A percentile compares a stretch with the other conserved stretches of the same genome.
Evolutionary conservation across 2,329 filamentous ascomycete species (phyloP).

Genomic region (Juglanconis sp.): DNA sequence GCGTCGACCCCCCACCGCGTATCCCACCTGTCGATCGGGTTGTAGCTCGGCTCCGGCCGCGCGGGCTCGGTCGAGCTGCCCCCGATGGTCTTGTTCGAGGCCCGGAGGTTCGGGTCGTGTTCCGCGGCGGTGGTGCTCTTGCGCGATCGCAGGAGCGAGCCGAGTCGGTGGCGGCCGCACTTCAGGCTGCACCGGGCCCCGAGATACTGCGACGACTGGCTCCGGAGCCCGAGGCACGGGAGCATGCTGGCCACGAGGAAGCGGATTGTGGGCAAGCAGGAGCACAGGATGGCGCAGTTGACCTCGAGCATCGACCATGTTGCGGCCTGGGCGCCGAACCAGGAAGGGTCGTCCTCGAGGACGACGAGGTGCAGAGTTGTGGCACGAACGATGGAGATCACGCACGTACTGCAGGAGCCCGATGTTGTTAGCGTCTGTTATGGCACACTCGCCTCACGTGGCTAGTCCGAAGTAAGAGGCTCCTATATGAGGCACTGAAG

Average conservation of each 20-base stretch:
- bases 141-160: not conserved
- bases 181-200: not conserved
- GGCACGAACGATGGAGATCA: slow-evolving; percentile 33
- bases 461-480: not conserved
- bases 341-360: slow-evolving; percentile 29
- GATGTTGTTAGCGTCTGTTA: not conserved
- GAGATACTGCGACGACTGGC: not conserved
- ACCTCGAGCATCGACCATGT: slow-evolving; percentile 39
- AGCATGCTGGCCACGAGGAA: slow-evolving; percentile 25
- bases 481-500: not conserved
- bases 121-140: not conserved
- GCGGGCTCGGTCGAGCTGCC: not conserved
- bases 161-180: not conserved
- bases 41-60: not conserved
- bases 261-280: slow-evolving; percentile 37
- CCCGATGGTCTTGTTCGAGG: not conserved
- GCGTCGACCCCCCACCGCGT: slow-evolving; percentile 8
- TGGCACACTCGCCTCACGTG: not conserved
- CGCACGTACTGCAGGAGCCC: slow-evolving; percentile 22
- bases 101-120: not conserved
- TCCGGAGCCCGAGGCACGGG: slow-evolving; percentile 17
- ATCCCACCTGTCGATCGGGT: not conserved
- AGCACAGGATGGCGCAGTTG: slow-evolving; percentile 36
- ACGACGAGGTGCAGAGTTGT: slow-evolving; percentile 27
- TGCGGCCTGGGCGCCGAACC: slow-evolving; percentile 28